A percentile compares a stretch with the other conserved stretches of the same genome.
phyloP scores from a whole-genome alignment of 2,329 filamentous ascomycete genomes.

The Lasiodiplodia gonubiensis region DNA sequence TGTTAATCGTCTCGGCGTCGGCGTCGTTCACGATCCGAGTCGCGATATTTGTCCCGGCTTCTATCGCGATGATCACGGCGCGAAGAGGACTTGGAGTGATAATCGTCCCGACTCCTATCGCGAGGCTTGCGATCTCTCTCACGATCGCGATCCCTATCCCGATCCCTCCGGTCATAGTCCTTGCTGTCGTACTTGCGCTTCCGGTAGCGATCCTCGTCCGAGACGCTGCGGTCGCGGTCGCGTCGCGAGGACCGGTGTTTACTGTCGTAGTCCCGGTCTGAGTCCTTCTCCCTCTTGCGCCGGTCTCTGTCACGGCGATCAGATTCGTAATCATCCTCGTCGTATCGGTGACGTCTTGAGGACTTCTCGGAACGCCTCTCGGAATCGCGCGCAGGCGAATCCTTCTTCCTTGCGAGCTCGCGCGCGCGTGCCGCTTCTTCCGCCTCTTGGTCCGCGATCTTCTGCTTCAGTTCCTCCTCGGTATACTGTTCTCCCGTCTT shows the following conservation, averaged over 20 bases:
- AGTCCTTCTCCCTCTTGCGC: slow-evolving; percentile 25
- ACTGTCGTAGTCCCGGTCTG: slow-evolving; percentile 30
- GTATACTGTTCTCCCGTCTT: slow-evolving; percentile 67
- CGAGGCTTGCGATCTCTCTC: slow-evolving; percentile 14
- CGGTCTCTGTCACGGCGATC: slow-evolving; percentile 22
- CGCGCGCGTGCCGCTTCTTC: slow-evolving; percentile 47
- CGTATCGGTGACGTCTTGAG: slow-evolving; percentile 22
- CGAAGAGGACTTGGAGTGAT: slow-evolving; percentile 19
- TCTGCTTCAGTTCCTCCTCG: slow-evolving; percentile 64
- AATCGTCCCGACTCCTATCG: slow-evolving; percentile 2
- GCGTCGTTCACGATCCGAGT: slow-evolving; percentile 20
- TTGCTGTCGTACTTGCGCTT: slow-evolving; percentile 24
- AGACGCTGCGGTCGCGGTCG: slow-evolving; percentile 30
- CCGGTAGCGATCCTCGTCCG: slow-evolving; percentile 22
- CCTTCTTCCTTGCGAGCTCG: slow-evolving; percentile 36
- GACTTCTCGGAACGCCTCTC: slow-evolving; percentile 36
- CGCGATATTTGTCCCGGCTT: slow-evolving; percentile 15
- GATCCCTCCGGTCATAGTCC: slow-evolving; percentile 20
- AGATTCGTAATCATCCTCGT: slow-evolving; percentile 29
- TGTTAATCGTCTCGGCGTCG: slow-evolving; percentile 13
- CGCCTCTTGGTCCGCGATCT: slow-evolving; percentile 56
- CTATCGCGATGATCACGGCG: slow-evolving; percentile 12
- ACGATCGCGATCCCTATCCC: slow-evolving; percentile 19
- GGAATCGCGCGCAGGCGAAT: slow-evolving; percentile 35
- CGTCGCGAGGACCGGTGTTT: slow-evolving; percentile 31